Percentiles rank a stretch among this genome's conserved stretches.
These are phyloP conservation scores for Pisolithus tinctorius DNA, from an alignment of 768 basidiomycete genomes.

Conservation along the genomic window DNA sequence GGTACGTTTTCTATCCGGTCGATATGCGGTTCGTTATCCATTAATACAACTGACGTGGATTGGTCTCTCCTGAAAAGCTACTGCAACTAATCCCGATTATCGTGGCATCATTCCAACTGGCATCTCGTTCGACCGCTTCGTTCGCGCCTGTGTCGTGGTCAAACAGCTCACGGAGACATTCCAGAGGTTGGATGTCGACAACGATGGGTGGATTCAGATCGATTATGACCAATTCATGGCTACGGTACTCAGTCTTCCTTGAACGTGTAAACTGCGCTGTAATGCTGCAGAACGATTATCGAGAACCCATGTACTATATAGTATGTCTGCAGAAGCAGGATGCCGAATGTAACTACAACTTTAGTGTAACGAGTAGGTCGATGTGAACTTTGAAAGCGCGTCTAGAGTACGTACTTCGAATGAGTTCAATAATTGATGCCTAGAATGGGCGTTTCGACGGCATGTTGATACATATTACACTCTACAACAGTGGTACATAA, in stretches of 20 bases:
- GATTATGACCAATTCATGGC: slow-evolving; percentile 52
- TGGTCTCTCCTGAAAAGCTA: slow-evolving; percentile 46
- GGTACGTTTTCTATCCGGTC: slow-evolving; percentile 35
- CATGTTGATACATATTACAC: not conserved
- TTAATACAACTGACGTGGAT: not conserved
- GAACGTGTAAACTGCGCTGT: slow-evolving; percentile 8
- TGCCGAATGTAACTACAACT: no score
- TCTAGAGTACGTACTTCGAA: no score
- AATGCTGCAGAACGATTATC: no score
- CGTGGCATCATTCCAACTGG: slow-evolving; percentile 38
- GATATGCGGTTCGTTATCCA: not conserved
- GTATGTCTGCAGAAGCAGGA: no score
- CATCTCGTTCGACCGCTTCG: slow-evolving; percentile 83
- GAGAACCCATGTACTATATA: no score
- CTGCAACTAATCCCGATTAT: slow-evolving; percentile 23
- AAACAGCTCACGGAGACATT: slow-evolving; percentile 75
- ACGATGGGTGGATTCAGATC: slow-evolving; percentile 47
- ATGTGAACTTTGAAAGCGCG: no score
- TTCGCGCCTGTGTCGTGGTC: slow-evolving; percentile 77
- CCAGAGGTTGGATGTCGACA: slow-evolving; percentile 55
- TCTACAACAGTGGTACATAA: not conserved
- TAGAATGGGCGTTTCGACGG: not conserved
- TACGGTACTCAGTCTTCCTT: slow-evolving; percentile 41
- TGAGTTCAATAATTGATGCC: no score
- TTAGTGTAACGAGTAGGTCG: no score